Conservation (phyloP, 2,329 filamentous ascomycete genomes). For the Fusarium pseudograminearum region DNA sequence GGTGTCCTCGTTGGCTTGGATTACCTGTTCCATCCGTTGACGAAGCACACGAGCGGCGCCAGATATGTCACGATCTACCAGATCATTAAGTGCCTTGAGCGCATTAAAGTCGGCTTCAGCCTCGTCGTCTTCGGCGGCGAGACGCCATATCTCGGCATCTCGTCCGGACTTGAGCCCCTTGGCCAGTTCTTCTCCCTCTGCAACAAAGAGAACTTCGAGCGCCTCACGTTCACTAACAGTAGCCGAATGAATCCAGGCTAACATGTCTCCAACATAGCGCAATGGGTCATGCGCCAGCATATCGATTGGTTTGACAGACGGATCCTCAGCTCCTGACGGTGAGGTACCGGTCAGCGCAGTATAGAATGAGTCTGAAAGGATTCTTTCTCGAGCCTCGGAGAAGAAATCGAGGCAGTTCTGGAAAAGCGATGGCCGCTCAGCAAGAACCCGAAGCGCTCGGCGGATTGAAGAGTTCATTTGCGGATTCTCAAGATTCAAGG, state of each 20-base stretch:
- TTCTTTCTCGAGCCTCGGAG: slow-evolving; percentile 87
- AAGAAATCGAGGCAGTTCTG: slow-evolving; percentile 95
- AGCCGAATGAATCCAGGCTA: slow-evolving; percentile 95
- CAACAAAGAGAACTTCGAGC: slow-evolving; percentile 89
- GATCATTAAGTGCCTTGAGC: slow-evolving; percentile 81
- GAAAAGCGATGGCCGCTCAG: slow-evolving; percentile 90
- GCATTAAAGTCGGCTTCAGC: slow-evolving; percentile 77
- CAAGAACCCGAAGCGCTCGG: slow-evolving; percentile 84
- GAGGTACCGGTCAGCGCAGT: slow-evolving; percentile 82
- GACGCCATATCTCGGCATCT: slow-evolving; percentile 86
- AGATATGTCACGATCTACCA: slow-evolving; percentile 87
- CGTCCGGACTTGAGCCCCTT: slow-evolving; percentile 83
- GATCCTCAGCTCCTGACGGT: slow-evolving; percentile 68
- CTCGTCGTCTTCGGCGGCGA: slow-evolving; percentile 68
- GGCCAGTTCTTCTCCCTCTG: slow-evolving; percentile 88
- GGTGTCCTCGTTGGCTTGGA: slow-evolving; percentile 91
- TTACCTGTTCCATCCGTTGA: slow-evolving; percentile 89
- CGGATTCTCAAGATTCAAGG: slow-evolving; percentile 91
- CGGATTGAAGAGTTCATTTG: slow-evolving; percentile 90
- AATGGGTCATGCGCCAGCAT: slow-evolving; percentile 91
- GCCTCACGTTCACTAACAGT: slow-evolving; percentile 95
- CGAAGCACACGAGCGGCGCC: slow-evolving; percentile 87
- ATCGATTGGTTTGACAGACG: slow-evolving; percentile 87
- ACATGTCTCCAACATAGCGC: slow-evolving; percentile 95
- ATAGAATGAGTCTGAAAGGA: slow-evolving; percentile 90